phyloP scores from a whole-genome alignment of 1,284 basidiomycete species.

The Fomes fomentarius region DNA sequence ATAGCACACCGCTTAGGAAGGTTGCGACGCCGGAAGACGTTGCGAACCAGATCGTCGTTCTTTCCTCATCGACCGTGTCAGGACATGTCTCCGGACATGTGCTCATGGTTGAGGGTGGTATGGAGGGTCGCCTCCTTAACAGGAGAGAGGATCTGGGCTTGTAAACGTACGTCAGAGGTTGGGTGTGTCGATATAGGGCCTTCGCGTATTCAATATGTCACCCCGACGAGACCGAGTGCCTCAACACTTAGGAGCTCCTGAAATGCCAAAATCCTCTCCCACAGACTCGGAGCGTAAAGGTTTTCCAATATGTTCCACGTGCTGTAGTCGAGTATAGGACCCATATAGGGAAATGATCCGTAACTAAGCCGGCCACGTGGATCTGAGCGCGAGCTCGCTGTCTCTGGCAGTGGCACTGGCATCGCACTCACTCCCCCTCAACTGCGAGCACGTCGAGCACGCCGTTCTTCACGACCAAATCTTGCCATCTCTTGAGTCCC shows the following conservation, averaged over 20 bases:
- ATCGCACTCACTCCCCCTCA: slow-evolving; percentile 9
- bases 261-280: too few relatives aligned
- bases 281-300: too few relatives aligned
- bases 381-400: slow-evolving; percentile 8
- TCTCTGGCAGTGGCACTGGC: slow-evolving; percentile 12
- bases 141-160: slow-evolving; percentile 38
- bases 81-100: slow-evolving; percentile 76
- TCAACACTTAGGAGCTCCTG: too few relatives aligned
- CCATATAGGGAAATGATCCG: slow-evolving; percentile 6
- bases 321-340: too few relatives aligned
- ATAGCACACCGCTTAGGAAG: slow-evolving; percentile 72
- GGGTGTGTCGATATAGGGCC: not conserved
- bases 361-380: slow-evolving; percentile 22
- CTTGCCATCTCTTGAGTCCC: not conserved
- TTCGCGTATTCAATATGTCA: not conserved
- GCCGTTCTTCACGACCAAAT: not conserved
- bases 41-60: slow-evolving; percentile 64
- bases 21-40: slow-evolving; percentile 65
- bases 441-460: not conserved
- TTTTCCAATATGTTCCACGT: too few relatives aligned
- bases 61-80: slow-evolving; percentile 65
- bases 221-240: too few relatives aligned
- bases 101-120: slow-evolving; percentile 75
- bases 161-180: not conserved
- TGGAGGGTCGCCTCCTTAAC: slow-evolving; percentile 68